Conservation (phyloP, 768 basidiomycete genomes). For the Melanogaster broomeanus region DNA sequence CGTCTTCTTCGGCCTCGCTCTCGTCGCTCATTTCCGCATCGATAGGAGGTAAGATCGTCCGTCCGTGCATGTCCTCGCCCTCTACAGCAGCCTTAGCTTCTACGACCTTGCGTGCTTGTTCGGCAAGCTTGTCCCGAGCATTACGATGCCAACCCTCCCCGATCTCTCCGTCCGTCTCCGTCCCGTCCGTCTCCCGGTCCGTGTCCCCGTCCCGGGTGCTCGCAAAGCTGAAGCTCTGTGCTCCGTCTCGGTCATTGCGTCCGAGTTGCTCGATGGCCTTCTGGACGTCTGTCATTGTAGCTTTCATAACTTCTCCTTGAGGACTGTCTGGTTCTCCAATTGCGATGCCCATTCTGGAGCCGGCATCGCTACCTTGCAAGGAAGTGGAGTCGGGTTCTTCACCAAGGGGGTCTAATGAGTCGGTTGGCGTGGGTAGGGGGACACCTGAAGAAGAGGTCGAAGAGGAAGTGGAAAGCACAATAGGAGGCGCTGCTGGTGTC, state of each 20-base stretch:
- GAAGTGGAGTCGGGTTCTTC: constrained; percentile 50
- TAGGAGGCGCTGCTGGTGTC: constrained; percentile 50
- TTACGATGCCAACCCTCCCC: constrained; percentile 68
- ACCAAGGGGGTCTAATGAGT: constrained; percentile 43
- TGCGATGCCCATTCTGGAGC: constrained; percentile 29
- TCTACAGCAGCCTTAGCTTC: constrained; percentile 43
- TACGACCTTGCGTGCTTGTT: constrained; percentile 63
- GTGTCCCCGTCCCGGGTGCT: constrained; percentile 60
- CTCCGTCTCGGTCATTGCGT: constrained; percentile 53
- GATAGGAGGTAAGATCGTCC: constrained; percentile 58
- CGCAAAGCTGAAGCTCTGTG: constrained; percentile 76
- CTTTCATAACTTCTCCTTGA: constrained; percentile 71
- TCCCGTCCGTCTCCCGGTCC: constrained; percentile 49
- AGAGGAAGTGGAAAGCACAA: constrained; percentile 25
- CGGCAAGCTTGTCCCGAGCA: constrained; percentile 66
- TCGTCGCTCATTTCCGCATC: constrained; percentile 79
- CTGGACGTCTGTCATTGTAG: constrained; percentile 89
- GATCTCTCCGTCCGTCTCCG: constrained; percentile 49
- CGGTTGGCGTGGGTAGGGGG: constrained; percentile 18
- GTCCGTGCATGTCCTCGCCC: constrained; percentile 48
- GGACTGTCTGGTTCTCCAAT: constrained; percentile 21
- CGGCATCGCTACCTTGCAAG: constrained; percentile 21
- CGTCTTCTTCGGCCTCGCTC: constrained; percentile 68
- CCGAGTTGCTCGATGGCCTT: constrained; percentile 88
- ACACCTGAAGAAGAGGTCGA: constrained; percentile 27